Evolutionary conservation across 768 basidiomycete genomes (phyloP).

Genomic region (Cytidiella melzeri): DNA sequence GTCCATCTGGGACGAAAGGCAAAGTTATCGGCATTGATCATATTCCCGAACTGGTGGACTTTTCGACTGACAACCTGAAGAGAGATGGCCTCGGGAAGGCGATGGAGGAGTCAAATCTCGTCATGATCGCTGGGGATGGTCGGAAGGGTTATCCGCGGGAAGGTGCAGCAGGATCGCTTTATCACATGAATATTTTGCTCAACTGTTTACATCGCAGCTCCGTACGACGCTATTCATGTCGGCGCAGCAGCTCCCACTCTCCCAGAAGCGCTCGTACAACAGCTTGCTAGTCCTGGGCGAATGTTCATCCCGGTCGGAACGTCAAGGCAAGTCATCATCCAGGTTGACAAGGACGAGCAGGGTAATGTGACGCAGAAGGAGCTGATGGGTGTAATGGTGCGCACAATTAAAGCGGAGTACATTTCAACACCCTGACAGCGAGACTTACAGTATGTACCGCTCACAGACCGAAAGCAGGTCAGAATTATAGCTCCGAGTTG

Average conservation of each 20-base stretch:
- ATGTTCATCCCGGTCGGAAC: slow-evolving; percentile 94
- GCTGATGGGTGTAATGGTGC: slow-evolving; percentile 79
- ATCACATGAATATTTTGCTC: neutral
- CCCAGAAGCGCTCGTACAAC: slow-evolving; percentile 67
- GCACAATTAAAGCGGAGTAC: slow-evolving; percentile 21
- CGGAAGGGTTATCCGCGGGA: slow-evolving; percentile 46
- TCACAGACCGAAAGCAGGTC: slow-evolving; percentile 49
- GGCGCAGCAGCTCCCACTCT: slow-evolving; percentile 83
- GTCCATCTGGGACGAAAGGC: slow-evolving; percentile 29
- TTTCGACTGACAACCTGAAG: slow-evolving; percentile 62
- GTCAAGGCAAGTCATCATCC: slow-evolving; percentile 45
- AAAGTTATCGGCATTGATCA: slow-evolving; percentile 90
- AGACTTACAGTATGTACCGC: slow-evolving; percentile 52
- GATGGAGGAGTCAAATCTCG: slow-evolving; percentile 48
- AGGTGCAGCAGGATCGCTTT: neutral
- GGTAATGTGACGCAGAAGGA: slow-evolving; percentile 59
- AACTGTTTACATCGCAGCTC: slow-evolving; percentile 32
- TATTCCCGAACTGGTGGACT: slow-evolving; percentile 67
- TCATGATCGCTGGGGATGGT: slow-evolving; percentile 74
- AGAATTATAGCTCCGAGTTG: too few relatives aligned
- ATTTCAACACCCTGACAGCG: neutral
- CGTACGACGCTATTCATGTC: slow-evolving; percentile 86
- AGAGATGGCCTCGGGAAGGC: slow-evolving; percentile 56
- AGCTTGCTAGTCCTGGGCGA: slow-evolving; percentile 66
- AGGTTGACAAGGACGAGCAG: slow-evolving; percentile 66